Evolutionary conservation across 495 filamentous ascomycete species (phyloP), one percentile per base, ranked within the genome.

Genomic region (Sporormia fimetaria): DNA sequence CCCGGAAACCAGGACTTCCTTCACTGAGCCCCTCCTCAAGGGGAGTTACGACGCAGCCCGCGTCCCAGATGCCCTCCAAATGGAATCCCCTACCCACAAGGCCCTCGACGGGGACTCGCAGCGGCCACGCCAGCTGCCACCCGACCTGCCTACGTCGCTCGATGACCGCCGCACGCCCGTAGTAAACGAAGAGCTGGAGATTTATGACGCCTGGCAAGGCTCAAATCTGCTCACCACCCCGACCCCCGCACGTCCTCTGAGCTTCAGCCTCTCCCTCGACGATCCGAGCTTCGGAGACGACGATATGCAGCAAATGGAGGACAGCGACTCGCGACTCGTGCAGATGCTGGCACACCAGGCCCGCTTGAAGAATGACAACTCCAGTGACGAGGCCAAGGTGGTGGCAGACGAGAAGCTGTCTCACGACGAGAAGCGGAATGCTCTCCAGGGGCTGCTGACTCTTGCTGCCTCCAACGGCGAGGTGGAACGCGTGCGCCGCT

Each of bases 201-300:
- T 94, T 67, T 96, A 96, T 59, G 90, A 98, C 72, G 92, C 83
- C 43, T 98, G 90, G 90, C 86, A 94, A 79, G 88, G 88, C 94
- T 92, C 87, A 10, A 85, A 95, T 64, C 92, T 88, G 65, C 68
- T 96, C 14, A 88, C 83, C 1, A 78, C 77, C 17, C 87, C 90
- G 14, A 74, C 88, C 25, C 72, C 82, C 14, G 80, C 87, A 21
- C 84, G 82, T 59, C 82, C 87, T 4, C 63, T 92, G 27, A 74
- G 73, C 39, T 93, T 98, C 62, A 87, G 78, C 52, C 75, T 98
- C 18, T 73, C 82, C 2, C 67, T 94, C 4, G 77, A 93, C 56
- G 82, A 92, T 53, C 69, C 70, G 30, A 67, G 67, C 17, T 72
- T 83, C 56, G 71, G 78, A 39, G 75, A 78, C 27, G 75, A 78